These are phyloP conservation scores for Casaregolazyma lundiana DNA, from an alignment of 1,139 yeast genomes.

Conservation along the genomic window DNA sequence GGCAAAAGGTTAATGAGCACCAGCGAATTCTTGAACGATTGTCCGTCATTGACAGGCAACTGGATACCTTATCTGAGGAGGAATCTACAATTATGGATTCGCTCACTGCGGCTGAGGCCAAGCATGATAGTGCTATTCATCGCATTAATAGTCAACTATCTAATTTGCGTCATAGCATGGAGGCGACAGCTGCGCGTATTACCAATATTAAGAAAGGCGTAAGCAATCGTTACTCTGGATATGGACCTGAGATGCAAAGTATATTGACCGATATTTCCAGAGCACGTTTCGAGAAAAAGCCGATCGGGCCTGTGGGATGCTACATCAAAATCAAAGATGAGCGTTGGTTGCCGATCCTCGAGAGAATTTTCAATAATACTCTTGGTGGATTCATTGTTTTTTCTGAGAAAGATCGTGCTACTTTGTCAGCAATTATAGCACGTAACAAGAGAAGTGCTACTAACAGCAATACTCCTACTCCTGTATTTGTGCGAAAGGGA, in stretches of 20 bases:
- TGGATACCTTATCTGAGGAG: neutral
- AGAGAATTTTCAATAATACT: constrained; percentile 44
- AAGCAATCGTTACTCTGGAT: constrained; percentile 2
- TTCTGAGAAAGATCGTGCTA: constrained; percentile 54
- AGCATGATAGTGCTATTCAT: neutral
- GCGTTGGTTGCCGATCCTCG: constrained; percentile 63
- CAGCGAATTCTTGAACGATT: neutral
- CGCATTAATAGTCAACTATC: neutral
- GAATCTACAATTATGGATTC: neutral
- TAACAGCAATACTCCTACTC: constrained; percentile 26
- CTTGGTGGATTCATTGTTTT: constrained; percentile 66
- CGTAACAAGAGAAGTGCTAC: constrained; percentile 24
- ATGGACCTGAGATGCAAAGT: constrained; percentile 2
- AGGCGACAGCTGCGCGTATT: neutral
- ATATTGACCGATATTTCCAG: constrained; percentile 15
- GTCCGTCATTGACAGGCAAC: neutral
- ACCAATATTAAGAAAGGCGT: constrained; percentile 1
- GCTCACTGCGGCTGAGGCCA: constrained; percentile 4
- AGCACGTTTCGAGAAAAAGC: constrained; percentile 42
- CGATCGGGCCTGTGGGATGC: constrained; percentile 84
- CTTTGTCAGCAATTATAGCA: constrained; percentile 43
- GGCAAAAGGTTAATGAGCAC: constrained; percentile 2
- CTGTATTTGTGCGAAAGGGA: constrained; percentile 49
- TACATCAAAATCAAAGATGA: constrained; percentile 53
- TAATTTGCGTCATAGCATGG: constrained; percentile 4